Conservation (phyloP, 2,329 filamentous ascomycete genomes). For the Diaporthe velutina region DNA sequence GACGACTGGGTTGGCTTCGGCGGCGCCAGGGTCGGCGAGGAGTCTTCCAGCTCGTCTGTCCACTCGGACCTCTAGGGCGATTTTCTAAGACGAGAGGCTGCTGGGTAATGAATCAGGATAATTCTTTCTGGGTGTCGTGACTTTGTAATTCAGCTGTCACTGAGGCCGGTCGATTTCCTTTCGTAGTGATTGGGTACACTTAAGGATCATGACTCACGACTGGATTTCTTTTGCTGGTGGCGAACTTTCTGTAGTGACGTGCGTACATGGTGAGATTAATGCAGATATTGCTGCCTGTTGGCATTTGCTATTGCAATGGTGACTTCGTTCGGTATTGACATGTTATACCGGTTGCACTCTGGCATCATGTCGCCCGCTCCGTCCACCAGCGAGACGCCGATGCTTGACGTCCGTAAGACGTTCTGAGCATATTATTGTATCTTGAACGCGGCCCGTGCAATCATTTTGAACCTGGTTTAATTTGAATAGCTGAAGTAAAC, state of each 20-base stretch:
- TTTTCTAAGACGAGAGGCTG: background rate
- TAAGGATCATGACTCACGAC: constrained; percentile 10
- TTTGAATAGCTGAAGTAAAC: too few species aligned
- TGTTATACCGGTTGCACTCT: background rate
- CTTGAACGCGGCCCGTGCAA: too few species aligned
- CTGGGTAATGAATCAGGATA: background rate
- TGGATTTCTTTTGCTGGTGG: background rate
- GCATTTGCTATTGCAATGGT: background rate
- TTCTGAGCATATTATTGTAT: background rate
- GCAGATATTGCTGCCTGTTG: background rate
- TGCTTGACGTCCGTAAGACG: background rate
- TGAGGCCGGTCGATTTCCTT: background rate
- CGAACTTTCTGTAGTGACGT: background rate
- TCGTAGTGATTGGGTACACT: background rate
- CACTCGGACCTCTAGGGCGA: background rate
- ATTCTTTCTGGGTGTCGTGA: background rate
- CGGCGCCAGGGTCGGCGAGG: constrained; percentile 67
- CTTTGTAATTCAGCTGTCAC: background rate
- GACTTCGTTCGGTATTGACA: background rate
- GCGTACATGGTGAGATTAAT: background rate
- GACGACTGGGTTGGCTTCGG: constrained; percentile 78
- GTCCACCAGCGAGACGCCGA: too few species aligned
- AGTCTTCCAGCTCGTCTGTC: constrained; percentile 41
- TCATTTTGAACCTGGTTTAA: too few species aligned
- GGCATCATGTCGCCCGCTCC: too few species aligned